Conservation (phyloP, 495 filamentous ascomycete genomes). For the Podospora sp. region DNA sequence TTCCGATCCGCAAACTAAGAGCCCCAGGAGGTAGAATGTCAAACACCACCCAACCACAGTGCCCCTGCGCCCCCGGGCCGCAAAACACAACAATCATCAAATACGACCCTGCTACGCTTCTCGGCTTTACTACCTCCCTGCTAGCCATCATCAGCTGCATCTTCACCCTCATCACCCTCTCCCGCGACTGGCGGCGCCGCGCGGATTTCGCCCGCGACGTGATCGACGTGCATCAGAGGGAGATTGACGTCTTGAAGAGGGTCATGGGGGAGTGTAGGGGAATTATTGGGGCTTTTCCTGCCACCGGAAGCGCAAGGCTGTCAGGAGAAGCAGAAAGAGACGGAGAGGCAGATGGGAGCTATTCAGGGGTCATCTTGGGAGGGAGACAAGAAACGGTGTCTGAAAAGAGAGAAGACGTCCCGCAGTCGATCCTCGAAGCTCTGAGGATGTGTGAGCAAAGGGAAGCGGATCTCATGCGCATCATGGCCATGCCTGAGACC, state of each 20-base stretch:
- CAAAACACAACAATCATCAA: background rate
- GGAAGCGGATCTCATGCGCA: background rate
- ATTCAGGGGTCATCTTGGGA: background rate
- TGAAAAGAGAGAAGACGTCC: background rate
- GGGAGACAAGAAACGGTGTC: background rate
- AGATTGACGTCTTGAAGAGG: background rate
- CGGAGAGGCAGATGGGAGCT: background rate
- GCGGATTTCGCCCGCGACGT: conserved; percentile 9
- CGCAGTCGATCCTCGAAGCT: background rate
- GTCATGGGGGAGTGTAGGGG: background rate
- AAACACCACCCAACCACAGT: background rate
- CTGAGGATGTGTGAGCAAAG: conserved; percentile 6
- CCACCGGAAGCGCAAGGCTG: background rate
- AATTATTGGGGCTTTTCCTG: background rate
- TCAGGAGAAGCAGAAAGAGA: background rate
- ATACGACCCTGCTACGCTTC: conserved; percentile 1
- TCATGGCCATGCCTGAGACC: background rate
- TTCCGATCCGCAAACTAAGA: background rate
- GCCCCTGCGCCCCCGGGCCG: too few relatives aligned
- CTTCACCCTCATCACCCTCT: background rate
- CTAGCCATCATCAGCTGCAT: conserved; percentile 4
- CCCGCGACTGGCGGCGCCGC: conserved; percentile 4
- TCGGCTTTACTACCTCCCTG: conserved; percentile 2
- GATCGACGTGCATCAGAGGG: conserved; percentile 1
- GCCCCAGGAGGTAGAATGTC: background rate